Evolutionary conservation across 148 eudicot genomes (phyloP), one percentile per base, ranked within the genome.

Genomic region (Linanthus parryae): DNA sequence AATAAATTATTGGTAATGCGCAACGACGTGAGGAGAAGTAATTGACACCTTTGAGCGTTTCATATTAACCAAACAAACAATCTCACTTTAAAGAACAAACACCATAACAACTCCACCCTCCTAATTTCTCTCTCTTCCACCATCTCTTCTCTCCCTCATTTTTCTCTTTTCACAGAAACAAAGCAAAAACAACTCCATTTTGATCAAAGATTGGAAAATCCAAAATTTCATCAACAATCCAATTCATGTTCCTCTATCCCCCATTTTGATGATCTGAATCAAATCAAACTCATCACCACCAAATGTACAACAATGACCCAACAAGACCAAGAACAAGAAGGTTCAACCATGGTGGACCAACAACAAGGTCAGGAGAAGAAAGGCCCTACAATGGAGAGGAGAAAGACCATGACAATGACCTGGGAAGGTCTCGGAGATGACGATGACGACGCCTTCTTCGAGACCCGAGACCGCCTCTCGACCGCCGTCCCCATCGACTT

Each of bases 401-500:
- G 92, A 18, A 52, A 35, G 44, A 88, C 88, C 5, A 68, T 78
- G 63, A 87, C 96, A 7, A 75, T 92, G 88, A 70, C 52, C 7
- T 87, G 85, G 85, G 92, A 83, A 54, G 91, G 82, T 0, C 46
- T 86, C 10, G 79, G 60, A 12, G 51, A 59, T 15, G 70, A 73
- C 33, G 70, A 72, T 23, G 92, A 87, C 9, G 90, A 90, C 0
- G 86, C 77, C 34, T 92, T 92, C 77, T 92, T 87, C 33, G 98
- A 92, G 27, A 47, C 85, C 6, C 55, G 7, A 28, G 81, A 73
- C 29, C 77, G 98, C 12, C 54, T 81, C 15, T 84, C 98, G 0
- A 44, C 81, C 0, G 94, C 76, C 0, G 78, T 65, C 7, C 62
- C 82, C 7, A 25, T 44, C 0, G 79, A 75, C 36, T 59, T 68